These are phyloP conservation scores for Suillus americanus DNA, from an alignment of 768 basidiomycete species.

Conservation along the genomic window DNA sequence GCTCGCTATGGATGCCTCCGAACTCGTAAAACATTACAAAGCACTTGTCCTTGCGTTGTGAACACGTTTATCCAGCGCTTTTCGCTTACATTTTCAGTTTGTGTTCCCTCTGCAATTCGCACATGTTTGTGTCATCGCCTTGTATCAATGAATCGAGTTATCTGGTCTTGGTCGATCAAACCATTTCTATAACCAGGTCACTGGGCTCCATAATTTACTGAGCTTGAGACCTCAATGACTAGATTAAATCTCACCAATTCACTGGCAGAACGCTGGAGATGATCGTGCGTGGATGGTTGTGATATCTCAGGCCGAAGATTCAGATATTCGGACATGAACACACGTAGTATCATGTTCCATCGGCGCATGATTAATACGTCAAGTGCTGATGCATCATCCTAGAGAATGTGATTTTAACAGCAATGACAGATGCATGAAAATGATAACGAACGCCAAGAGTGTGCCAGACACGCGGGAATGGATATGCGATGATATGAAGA, in stretches of 20 bases:
- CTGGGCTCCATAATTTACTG: constrained; percentile 2
- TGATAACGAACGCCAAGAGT: constrained; percentile 55
- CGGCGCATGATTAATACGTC: constrained; percentile 82
- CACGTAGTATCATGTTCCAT: constrained; percentile 86
- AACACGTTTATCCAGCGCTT: background rate
- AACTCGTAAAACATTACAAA: constrained; percentile 43
- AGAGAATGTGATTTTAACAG: constrained; percentile 9
- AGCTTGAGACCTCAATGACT: background rate
- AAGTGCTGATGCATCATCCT: constrained; percentile 91
- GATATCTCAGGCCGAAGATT: constrained; percentile 55
- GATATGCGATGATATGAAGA: constrained; percentile 85
- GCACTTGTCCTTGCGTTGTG: constrained; percentile 27
- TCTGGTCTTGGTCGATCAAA: background rate
- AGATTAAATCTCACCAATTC: constrained; percentile 46
- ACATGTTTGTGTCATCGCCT: background rate
- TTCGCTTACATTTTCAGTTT: background rate
- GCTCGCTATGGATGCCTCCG: constrained; percentile 39
- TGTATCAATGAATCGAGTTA: background rate
- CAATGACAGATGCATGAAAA: background rate
- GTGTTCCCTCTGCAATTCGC: background rate
- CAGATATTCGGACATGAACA: constrained; percentile 91
- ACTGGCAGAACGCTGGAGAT: constrained; percentile 36
- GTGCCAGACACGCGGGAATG: constrained; percentile 93
- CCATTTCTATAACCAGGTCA: background rate
- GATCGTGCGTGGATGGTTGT: constrained; percentile 23